Base-by-base conservation (phyloP, 257 asterid species). In the Solanum chmielewskii region DNA sequence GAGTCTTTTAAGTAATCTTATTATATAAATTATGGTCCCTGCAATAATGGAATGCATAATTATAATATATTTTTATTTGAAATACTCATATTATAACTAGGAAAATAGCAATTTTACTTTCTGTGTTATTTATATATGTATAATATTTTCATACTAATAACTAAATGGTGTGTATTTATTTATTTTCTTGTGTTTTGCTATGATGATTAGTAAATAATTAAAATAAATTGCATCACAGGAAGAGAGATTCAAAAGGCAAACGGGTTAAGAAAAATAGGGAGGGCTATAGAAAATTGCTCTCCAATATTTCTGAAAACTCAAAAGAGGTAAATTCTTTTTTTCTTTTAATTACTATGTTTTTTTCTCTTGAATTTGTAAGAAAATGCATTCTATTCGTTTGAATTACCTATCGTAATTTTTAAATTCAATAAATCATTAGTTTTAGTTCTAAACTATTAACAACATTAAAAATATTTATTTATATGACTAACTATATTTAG, bases 221-320 rank as follows among this genome's bases (percentile, higher is more conserved):
- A 44, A 77, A n/a, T 25, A 45, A 45, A 47, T n/a, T 27, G 62
- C 13, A 14, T 2, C 39, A 44, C 68, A 80, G 85, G 68, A 80
- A 80, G 44, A 47, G 20, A 27, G 18, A 39, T 77, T 77, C 64
- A 27, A 80, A 47, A 80, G 85, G 85, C 20, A 47, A 80, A 80
- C 5, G 68, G 44, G 85, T 29, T 47, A 37, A 25, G 41, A 80
- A 47, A 80, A 80, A 18, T 80, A 27, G 11, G 29, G 84, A 80
- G 18, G 42, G 42, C 68, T 6, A 80, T 31, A 18, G 2, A 18
- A 80, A 47, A 80, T 15, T 47, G 25, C 85, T 80, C 44, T 18
- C 44, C 25, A 29, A 80, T 47, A 80, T 80, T 80, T 80, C 85
- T 47, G 68, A 47, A 80, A 37, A 27, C 13, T 80, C 85, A 45